Conservation (phyloP, 345 rosid genomes). For the Eutrema heterophyllum region DNA sequence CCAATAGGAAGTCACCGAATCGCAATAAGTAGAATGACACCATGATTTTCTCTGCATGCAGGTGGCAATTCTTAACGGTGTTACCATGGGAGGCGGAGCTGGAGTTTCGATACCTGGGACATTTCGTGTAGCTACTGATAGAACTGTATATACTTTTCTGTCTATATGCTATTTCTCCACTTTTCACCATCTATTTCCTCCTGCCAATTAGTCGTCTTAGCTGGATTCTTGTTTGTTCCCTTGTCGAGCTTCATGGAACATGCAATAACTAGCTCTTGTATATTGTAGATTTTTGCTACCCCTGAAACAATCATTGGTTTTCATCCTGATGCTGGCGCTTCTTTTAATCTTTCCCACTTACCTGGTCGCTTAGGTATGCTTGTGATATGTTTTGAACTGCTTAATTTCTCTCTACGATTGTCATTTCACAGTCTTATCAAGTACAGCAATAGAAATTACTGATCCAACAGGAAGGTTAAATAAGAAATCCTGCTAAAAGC, state of each 20-base stretch:
- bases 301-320: constrained; percentile 93
- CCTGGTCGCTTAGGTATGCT: constrained; percentile 79
- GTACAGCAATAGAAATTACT: background rate
- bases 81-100: constrained; percentile 95
- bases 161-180: background rate
- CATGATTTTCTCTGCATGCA: constrained; percentile 22
- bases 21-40: constrained; percentile 5
- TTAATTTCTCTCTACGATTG: background rate
- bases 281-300: constrained; percentile 80
- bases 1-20: background rate
- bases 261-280: constrained; percentile 3
- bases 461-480: background rate
- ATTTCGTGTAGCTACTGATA: constrained; percentile 74
- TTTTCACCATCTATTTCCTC: background rate
- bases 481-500: background rate
- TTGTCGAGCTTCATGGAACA: background rate
- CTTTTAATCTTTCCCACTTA: constrained; percentile 78
- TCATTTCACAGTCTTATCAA: constrained; percentile 3
- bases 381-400: constrained; percentile 6
- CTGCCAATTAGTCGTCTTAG: background rate
- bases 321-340: constrained; percentile 98
- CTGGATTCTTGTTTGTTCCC: constrained; percentile 12
- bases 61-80: constrained; percentile 86
- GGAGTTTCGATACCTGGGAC: constrained; percentile 94
- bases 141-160: constrained; percentile 51